Percentiles rank a stretch among this genome's conserved stretches.
phyloP scores from a whole-genome alignment of 176 grass and related monocot species.

The Bonia amplexicaulis region DNA sequence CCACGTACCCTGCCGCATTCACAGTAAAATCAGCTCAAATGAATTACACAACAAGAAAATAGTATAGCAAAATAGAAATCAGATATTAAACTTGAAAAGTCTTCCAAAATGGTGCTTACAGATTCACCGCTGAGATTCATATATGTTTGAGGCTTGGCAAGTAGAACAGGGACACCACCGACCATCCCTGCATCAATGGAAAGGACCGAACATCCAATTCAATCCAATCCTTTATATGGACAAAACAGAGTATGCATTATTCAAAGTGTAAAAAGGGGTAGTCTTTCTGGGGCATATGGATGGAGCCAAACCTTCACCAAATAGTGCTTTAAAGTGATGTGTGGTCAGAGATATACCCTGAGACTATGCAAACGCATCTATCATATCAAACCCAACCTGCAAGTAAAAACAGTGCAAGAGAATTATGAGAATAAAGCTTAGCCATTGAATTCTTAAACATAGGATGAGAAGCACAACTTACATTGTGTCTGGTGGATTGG shows the following conservation, averaged over 20 bases:
- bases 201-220: background rate
- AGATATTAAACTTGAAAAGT: background rate
- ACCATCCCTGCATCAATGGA: slow-evolving; percentile 58
- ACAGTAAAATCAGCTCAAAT: slow-evolving; percentile 9
- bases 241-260: background rate
- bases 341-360: slow-evolving; percentile 58
- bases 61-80: background rate
- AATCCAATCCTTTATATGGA: background rate
- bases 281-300: background rate
- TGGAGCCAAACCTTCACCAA: slow-evolving; percentile 56
- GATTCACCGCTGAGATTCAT: slow-evolving; percentile 96
- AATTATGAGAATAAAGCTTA: background rate
- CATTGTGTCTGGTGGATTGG: slow-evolving; percentile 60
- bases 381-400: slow-evolving; percentile 95
- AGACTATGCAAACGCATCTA: slow-evolving; percentile 75
- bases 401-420: background rate
- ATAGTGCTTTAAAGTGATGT: slow-evolving; percentile 76
- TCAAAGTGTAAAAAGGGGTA: background rate
- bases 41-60: background rate
- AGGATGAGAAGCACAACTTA: slow-evolving; percentile 15
- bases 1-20: no score
- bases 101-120: slow-evolving; percentile 44
- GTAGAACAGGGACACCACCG: slow-evolving; percentile 60
- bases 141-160: slow-evolving; percentile 84
- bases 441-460: background rate